A percentile compares a stretch with the other conserved stretches of the same genome.
These are phyloP conservation scores for Delphinella strobiligena DNA, from an alignment of 2,329 filamentous ascomycete species.

Conservation along the genomic window DNA sequence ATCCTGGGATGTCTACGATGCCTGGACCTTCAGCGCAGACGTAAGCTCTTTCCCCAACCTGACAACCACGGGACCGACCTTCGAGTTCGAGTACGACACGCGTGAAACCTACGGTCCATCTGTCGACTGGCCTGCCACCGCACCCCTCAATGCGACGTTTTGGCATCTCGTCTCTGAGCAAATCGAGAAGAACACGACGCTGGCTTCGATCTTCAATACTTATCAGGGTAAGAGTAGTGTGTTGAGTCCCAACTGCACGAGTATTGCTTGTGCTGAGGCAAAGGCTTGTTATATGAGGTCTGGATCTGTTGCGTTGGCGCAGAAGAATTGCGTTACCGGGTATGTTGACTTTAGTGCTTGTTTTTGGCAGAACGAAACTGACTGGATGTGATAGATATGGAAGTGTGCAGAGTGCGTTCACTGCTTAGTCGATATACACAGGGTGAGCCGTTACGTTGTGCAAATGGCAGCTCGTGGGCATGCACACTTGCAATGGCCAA, in stretches of 20 bases:
- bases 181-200: conserved; percentile 38
- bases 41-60: conserved; percentile 33
- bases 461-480: too few species aligned
- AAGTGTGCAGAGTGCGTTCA: conserved; percentile 30
- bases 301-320: conserved; percentile 41
- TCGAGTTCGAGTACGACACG: conserved; percentile 39
- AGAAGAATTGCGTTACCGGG: conserved; percentile 38
- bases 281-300: conserved; percentile 50
- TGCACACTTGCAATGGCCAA: too few species aligned
- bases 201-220: conserved; percentile 40
- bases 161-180: conserved; percentile 47
- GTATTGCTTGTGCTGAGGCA: conserved; percentile 36
- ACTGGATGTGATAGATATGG: conserved; percentile 16
- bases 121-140: conserved; percentile 33
- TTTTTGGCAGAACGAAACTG: neutral
- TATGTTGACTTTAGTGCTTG: conserved; percentile 14
- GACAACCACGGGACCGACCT: conserved; percentile 32
- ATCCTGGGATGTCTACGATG: conserved; percentile 41
- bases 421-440: neutral
- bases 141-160: conserved; percentile 46
- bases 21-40: conserved; percentile 42
- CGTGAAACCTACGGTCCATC: conserved; percentile 35
- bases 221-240: conserved; percentile 42
- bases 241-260: conserved; percentile 41
- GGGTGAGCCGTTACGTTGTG: too few species aligned